Percentiles rank a stretch among this genome's conserved stretches.
phyloP scores from a whole-genome alignment of 768 basidiomycete genomes.

The Lentinus tigrinus region DNA sequence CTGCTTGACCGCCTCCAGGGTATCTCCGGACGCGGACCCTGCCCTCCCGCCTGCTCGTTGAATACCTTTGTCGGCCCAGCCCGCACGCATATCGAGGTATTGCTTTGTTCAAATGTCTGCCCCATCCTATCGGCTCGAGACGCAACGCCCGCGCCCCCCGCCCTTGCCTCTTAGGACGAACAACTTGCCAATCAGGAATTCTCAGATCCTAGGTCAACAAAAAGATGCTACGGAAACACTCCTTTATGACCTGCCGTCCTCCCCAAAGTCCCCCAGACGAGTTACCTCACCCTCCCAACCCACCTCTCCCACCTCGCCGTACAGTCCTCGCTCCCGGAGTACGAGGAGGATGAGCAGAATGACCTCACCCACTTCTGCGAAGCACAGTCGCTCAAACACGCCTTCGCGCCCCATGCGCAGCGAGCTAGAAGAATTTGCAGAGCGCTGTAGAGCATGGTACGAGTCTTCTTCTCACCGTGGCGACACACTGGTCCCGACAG shows the following conservation, averaged over 20 bases:
- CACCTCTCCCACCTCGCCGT: constrained; percentile 59
- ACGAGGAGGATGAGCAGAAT: constrained; percentile 49
- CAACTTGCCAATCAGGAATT: constrained; percentile 44
- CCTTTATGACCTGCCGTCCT: constrained; percentile 73
- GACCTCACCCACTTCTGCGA: constrained; percentile 52
- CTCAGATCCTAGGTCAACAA: constrained; percentile 38
- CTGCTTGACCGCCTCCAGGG: constrained; percentile 8
- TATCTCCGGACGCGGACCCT: constrained; percentile 9
- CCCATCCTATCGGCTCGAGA: constrained; percentile 63
- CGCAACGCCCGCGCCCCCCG: constrained; percentile 60
- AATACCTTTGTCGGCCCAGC: constrained; percentile 9
- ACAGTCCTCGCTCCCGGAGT: constrained; percentile 47
- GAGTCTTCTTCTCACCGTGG: constrained; percentile 22
- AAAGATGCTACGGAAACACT: constrained; percentile 55
- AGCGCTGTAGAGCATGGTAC: constrained; percentile 77
- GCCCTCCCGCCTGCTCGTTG: not conserved
- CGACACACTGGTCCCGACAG: not conserved
- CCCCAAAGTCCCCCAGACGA: constrained; percentile 57
- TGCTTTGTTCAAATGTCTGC: constrained; percentile 46
- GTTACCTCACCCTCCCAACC: constrained; percentile 43
- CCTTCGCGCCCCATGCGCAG: constrained; percentile 63
- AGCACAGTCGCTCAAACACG: constrained; percentile 64
- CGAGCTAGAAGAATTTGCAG: constrained; percentile 79
- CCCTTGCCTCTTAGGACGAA: constrained; percentile 52
- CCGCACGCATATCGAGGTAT: not conserved